Conservation (phyloP, 768 basidiomycete genomes). For the Podaxis sp. region DNA sequence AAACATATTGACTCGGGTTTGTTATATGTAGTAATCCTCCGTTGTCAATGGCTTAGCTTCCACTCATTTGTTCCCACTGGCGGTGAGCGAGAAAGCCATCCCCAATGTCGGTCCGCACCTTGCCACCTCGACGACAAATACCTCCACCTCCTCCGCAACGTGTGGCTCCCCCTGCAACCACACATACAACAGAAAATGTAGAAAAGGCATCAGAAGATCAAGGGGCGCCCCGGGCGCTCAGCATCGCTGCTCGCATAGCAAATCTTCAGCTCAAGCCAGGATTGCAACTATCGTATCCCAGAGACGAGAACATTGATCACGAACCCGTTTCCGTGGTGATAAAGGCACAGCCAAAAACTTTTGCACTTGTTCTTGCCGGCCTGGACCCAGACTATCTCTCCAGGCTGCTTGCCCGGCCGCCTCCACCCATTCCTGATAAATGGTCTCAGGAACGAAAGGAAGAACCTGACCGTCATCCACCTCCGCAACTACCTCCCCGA, state of each 20-base stretch:
- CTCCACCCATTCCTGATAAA: conserved; percentile 21
- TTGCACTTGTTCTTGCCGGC: conserved; percentile 13
- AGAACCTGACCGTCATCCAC: background rate
- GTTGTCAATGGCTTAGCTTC: background rate
- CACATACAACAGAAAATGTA: background rate
- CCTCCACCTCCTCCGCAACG: conserved; percentile 17
- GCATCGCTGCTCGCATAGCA: conserved; percentile 32
- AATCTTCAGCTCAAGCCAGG: conserved; percentile 20
- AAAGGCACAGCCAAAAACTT: background rate
- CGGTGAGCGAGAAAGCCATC: background rate
- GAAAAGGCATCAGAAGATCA: background rate
- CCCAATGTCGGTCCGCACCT: background rate
- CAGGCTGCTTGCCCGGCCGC: conserved; percentile 11
- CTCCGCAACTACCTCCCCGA: conserved; percentile 7
- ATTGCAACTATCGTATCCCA: background rate
- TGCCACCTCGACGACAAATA: conserved; percentile 6
- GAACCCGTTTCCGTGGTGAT: background rate
- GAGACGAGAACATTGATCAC: background rate
- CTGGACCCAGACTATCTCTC: conserved; percentile 9
- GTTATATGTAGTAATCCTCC: background rate
- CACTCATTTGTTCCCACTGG: background rate
- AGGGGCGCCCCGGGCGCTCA: background rate
- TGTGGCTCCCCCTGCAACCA: conserved; percentile 4
- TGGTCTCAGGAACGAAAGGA: conserved; percentile 18
- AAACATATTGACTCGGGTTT: background rate